phyloP scores from a whole-genome alignment of 805 yeast species.

The Metschnikowia corniflorae region DNA sequence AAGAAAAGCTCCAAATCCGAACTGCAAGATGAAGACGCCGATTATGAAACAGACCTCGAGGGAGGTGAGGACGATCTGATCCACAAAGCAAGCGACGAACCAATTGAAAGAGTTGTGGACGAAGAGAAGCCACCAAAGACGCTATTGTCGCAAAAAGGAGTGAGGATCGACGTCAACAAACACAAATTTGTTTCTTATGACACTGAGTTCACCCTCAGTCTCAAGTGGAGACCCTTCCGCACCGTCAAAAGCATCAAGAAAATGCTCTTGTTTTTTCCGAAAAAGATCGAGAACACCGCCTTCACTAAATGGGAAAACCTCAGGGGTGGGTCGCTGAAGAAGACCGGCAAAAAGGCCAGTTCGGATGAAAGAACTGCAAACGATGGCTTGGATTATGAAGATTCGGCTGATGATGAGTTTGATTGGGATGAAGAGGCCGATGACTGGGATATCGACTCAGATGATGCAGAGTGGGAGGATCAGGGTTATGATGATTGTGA shows the following conservation, averaged over 20 bases:
- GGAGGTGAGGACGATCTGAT: neutral
- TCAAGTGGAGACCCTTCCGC: constrained; percentile 11
- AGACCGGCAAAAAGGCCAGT: neutral
- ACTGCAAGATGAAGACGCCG: neutral
- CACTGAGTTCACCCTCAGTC: constrained; percentile 13
- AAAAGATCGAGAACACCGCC: constrained; percentile 4
- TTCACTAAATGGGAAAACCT: constrained; percentile 5
- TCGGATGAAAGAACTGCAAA: neutral
- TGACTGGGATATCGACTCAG: neutral
- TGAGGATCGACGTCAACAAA: constrained; percentile 6
- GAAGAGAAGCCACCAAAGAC: constrained; percentile 2
- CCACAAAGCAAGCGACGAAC: neutral
- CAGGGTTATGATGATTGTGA: neutral
- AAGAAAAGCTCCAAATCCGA: no score
- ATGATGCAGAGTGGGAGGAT: neutral
- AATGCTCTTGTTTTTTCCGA: constrained; percentile 11
- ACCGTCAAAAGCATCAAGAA: constrained; percentile 12
- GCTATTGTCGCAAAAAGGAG: constrained; percentile 1
- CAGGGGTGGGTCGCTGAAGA: neutral
- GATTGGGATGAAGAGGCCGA: neutral
- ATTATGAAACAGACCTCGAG: neutral
- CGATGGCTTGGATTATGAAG: neutral
- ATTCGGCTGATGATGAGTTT: neutral
- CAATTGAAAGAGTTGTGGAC: neutral
- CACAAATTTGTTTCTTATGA: constrained; percentile 3